Evolutionary conservation across 2,329 filamentous ascomycete species (phyloP), one percentile per base, ranked within the genome.

Genomic region (Xylaria digitata): DNA sequence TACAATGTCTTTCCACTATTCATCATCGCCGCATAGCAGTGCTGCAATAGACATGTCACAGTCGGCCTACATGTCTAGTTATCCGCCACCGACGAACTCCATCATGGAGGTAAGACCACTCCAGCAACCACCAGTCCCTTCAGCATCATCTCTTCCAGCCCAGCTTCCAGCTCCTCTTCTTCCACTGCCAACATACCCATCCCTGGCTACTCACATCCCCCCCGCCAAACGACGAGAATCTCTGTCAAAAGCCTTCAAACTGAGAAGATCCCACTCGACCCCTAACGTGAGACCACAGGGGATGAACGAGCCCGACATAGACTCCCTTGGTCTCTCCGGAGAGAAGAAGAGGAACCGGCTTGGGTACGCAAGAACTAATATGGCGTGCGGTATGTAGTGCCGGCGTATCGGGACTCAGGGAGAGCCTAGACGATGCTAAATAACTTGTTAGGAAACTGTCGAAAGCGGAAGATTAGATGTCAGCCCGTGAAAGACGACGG

Each of bases 311-410:
- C 59, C 76, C 54, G 80, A 81, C 45, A 75, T 78, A 60, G 74
- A 76, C 21, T 67, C 77, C 46, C 72, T 80, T 61, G 77, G 77
- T 26, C 73, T 79, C 34, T 72, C 80, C n/a, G 80, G 78, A 42
- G 86, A 88, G 66, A 88, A 85, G 79, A 85, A 82, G 67, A 89
- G 94, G 76, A 97, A 97, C 80, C 97, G 97, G 81, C 85, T 98
- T 68, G 95, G 95, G 45, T 98, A 98, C 78, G 95, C 97, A 82
- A 89, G 95, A 76, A 97, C 94, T 42, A 96, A 94, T 50, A 93
- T 97, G 74, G 96, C 95, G 73, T 98, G 95, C 83, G 92, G 95
- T 98, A 87, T 88, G 94, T 89, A 64, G 15, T 17, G 45, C 48
- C 45, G 40, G 48, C 13, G 30, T 54, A 45, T 19, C 9, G 3